Evolutionary conservation across 2,329 filamentous ascomycete species (phyloP), one percentile per base, ranked within the genome.

Genomic region (Fusarium sp.): DNA sequence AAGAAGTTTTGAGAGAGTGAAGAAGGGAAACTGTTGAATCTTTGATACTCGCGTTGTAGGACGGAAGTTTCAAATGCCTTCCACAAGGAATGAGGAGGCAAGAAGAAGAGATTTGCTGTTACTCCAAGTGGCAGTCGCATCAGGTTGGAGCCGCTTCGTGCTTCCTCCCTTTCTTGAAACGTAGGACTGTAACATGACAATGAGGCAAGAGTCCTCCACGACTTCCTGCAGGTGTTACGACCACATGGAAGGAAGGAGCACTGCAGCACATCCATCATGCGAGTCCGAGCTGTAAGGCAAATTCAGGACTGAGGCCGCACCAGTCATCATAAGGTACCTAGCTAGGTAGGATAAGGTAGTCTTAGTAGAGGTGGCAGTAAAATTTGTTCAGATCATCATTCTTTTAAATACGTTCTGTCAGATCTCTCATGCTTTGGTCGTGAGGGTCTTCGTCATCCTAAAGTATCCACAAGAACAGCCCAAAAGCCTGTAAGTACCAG

Each of bases 1-100:
- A 55, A 50, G 41, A 11, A 20, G 24, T 56, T 50, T 52, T 30
- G 60, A 52, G 51, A 32, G 37, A 45, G 28, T 17, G 50, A 26
- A 37, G 37, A 57, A 44, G 39, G 30, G 55, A 68, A 50, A 30
- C 24, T 49, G 13, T 35, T 44, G 24, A 30, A 19, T 50, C 39
- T 35, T 52, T 33, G 37, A 44, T 46, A 33, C 49, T 46, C 26
- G 43, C 22, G 15, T 45, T 60, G 57, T 59, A 54, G 24, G 62
- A 70, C 47, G 45, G 49, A 44, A 48, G 62, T 64, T 56, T 62
- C 59, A 64, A 47, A 52, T 33, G 22, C 30, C 62, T 64, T 37
- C 40, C 52, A 65, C 35, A 46, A 64, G 37, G 22, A 19, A 33
- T 24, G 30, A 35, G 22, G n/a, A 40, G 37, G 43, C 28, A 20